Conservation (phyloP, 2,329 filamentous ascomycete species). For the Penicillium sp. region DNA sequence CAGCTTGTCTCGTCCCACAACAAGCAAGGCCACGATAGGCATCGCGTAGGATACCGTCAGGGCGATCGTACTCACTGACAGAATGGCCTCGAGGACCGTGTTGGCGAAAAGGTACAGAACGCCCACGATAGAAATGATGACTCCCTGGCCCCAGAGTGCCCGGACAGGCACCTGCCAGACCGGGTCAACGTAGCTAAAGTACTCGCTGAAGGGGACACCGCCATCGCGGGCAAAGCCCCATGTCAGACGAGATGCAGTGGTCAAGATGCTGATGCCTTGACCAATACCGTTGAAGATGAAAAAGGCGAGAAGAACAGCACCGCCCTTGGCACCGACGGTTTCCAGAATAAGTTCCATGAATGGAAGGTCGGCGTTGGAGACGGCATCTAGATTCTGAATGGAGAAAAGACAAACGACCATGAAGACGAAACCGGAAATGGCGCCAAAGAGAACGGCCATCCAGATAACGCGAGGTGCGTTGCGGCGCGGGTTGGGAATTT, state of each 20-base stretch:
- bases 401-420: constrained; percentile 50
- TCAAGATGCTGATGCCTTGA: constrained; percentile 49
- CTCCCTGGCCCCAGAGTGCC: constrained; percentile 49
- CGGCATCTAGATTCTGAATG: constrained; percentile 42
- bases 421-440: constrained; percentile 48
- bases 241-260: constrained; percentile 48
- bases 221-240: constrained; percentile 54
- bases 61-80: constrained; percentile 53
- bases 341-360: constrained; percentile 47
- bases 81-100: constrained; percentile 49
- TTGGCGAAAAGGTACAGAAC: constrained; percentile 51
- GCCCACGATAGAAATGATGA: constrained; percentile 46
- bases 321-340: constrained; percentile 39
- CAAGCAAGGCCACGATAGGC: constrained; percentile 46
- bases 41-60: constrained; percentile 49
- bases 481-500: constrained; percentile 48
- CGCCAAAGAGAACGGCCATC: constrained; percentile 47
- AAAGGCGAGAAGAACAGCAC: constrained; percentile 46
- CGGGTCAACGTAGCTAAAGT: constrained; percentile 42
- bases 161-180: constrained; percentile 50
- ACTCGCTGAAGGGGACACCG: constrained; percentile 42
- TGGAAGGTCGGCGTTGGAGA: constrained; percentile 41
- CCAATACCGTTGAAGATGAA: constrained; percentile 54
- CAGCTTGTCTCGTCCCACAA: constrained; percentile 49
- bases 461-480: constrained; percentile 50